These are phyloP conservation scores for Lizonia empirigonia DNA, from an alignment of 2,329 filamentous ascomycete species.

Conservation along the genomic window DNA sequence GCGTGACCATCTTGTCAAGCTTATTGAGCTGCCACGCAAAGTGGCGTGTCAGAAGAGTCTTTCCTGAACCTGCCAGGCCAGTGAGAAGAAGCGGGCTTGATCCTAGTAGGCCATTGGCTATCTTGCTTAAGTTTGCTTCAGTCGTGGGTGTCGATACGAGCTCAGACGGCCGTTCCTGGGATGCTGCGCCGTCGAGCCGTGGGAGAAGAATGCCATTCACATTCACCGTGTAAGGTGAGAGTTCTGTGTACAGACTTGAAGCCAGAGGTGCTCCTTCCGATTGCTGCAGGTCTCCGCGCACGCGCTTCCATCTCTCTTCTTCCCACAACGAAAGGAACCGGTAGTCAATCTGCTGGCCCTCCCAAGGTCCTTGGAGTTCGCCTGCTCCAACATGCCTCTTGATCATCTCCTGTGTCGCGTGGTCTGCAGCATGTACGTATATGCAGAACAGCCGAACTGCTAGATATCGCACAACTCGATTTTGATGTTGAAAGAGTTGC, in stretches of 20 bases:
- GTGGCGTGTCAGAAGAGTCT: constrained; percentile 84
- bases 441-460: constrained; percentile 81
- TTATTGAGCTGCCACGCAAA: constrained; percentile 80
- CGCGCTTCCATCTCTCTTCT: constrained; percentile 57
- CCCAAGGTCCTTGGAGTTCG: constrained; percentile 72
- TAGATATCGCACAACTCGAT: constrained; percentile 73
- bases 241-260: constrained; percentile 20
- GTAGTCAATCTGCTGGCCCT: constrained; percentile 78
- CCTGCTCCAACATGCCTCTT: constrained; percentile 67
- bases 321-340: constrained; percentile 72
- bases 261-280: neutral
- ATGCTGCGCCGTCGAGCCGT: constrained; percentile 41
- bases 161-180: constrained; percentile 31
- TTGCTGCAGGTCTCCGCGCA: constrained; percentile 22
- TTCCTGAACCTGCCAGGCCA: constrained; percentile 84
- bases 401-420: constrained; percentile 74
- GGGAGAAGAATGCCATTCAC: constrained; percentile 48
- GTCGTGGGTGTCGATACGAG: constrained; percentile 74
- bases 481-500: constrained; percentile 65
- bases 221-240: constrained; percentile 42
- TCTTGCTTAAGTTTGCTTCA: constrained; percentile 68
- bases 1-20: constrained; percentile 81
- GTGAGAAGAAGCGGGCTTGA: constrained; percentile 77
- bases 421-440: constrained; percentile 79
- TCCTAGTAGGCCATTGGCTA: constrained; percentile 71